phyloP scores from a whole-genome alignment of 305 asterid species.

The Nicotiana rustica region DNA sequence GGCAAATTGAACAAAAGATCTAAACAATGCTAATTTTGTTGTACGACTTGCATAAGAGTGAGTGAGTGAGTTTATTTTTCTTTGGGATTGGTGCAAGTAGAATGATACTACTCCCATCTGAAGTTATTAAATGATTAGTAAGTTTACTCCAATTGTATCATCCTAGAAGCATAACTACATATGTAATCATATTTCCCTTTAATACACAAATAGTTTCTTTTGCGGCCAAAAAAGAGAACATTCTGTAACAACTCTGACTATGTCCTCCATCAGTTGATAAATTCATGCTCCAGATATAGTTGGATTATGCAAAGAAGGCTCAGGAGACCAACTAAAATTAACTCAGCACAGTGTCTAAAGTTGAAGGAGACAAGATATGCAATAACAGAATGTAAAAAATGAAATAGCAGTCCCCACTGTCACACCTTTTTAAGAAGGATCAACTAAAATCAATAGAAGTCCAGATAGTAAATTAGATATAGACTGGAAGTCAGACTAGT shows the following conservation, averaged over 20 bases:
- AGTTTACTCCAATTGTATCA: background rate
- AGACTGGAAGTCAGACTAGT: background rate
- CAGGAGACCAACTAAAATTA: background rate
- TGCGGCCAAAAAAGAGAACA: too few species aligned
- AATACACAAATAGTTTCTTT: too few species aligned
- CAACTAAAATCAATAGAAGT: background rate
- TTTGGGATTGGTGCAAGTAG: background rate
- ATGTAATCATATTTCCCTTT: too few species aligned
- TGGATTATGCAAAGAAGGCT: background rate
- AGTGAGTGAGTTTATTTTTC: background rate
- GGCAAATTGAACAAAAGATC: conserved; percentile 3
- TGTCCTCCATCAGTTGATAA: conserved; percentile 13
- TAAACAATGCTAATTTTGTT: background rate
- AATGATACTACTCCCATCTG: background rate
- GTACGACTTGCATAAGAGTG: background rate
- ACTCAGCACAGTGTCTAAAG: background rate
- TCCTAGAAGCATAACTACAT: too few species aligned
- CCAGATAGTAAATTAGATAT: background rate
- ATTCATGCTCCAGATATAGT: background rate
- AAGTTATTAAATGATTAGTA: background rate
- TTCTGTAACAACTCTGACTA: background rate
- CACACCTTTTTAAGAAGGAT: background rate
- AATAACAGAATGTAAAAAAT: background rate
- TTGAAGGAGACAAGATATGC: background rate
- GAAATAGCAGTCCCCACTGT: background rate